These are phyloP conservation scores for Trichomonascus vanleenenianus DNA, from an alignment of 805 yeast species.

Conservation along the genomic window DNA sequence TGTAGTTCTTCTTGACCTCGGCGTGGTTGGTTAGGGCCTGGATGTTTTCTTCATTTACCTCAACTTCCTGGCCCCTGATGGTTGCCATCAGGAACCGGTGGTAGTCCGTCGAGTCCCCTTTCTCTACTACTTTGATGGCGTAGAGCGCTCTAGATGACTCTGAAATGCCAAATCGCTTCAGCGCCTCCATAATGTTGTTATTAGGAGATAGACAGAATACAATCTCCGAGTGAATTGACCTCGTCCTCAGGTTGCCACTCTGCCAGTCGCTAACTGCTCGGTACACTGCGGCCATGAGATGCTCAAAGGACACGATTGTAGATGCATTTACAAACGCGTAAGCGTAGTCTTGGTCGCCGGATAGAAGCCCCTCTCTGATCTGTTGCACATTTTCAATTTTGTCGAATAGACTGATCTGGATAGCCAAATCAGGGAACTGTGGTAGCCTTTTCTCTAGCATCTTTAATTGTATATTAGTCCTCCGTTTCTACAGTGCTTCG, in stretches of 20 bases:
- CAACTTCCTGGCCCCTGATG: constrained; percentile 13
- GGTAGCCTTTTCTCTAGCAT: constrained; percentile 28
- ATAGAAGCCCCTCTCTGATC: constrained; percentile 39
- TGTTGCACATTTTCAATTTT: constrained; percentile 38
- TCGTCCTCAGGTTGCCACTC: constrained; percentile 48
- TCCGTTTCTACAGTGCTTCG: too few relatives aligned
- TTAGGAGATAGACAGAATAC: constrained; percentile 58
- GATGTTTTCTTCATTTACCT: constrained; percentile 8
- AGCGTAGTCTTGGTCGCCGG: constrained; percentile 43
- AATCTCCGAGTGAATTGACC: constrained; percentile 62
- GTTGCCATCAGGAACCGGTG: constrained; percentile 6
- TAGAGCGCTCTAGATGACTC: constrained; percentile 39
- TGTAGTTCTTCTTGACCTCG: constrained; percentile 15
- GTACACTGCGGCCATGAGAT: constrained; percentile 51
- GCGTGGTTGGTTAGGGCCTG: constrained; percentile 7
- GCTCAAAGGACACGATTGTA: constrained; percentile 53
- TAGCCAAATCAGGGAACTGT: constrained; percentile 36
- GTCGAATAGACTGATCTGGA: constrained; percentile 38
- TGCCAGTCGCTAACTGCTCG: constrained; percentile 48
- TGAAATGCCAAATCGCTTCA: constrained; percentile 63
- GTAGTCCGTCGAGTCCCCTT: constrained; percentile 14
- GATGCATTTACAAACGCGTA: constrained; percentile 60
- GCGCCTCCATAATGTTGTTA: constrained; percentile 51
- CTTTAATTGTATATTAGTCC: background rate
- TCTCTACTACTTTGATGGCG: constrained; percentile 39